Evolutionary conservation across 2,329 filamentous ascomycete genomes (phyloP), one percentile per base, ranked within the genome.

Genomic region (Cercospora canescens): DNA sequence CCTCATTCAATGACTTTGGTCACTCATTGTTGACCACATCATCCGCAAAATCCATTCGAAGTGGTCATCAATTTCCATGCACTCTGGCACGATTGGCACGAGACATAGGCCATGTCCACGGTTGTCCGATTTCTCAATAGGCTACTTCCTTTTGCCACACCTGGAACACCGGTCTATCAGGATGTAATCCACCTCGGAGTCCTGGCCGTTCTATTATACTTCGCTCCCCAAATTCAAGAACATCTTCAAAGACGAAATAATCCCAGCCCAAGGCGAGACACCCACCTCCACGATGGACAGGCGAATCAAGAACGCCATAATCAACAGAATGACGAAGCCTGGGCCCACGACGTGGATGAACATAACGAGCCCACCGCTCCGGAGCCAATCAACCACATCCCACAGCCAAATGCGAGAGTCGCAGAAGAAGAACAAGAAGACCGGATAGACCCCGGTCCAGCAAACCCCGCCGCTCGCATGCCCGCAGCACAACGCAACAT

Each of bases 81-180:
- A 52, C 26, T 12, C 1, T 24, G 14, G 45, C 6, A 8, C 21
- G 24, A 26, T 30, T 3, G 6, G 45, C 45, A 26, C 45, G n/a
- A 24, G 24, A 24, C 9, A 52, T 30, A 28, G 14, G 24, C 45
- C 57, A 76, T 76, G 75, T 69, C 71, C 1, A 70, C 72, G 6
- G 12, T 73, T 1, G 24, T 74, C 14, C 62, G 64, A 16, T 52
- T 71, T 14, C 30, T 84, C 18, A 84, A 84, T 68, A 71, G 75
- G 65, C 76, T 84, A 12, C 74, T 84, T 3, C 82, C 82, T 0
- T 84, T 84, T 71, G 82, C 82, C 41, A 79, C 80, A 18, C 79
- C 80, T 1, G 76, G 78, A 4, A 84, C 81, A 30, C 82, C 82
- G 5, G 70, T 84, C 5, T 37, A 78, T 0, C 82, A 83, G 71